These are phyloP conservation scores for Thermochaetoides dissita DNA, from an alignment of 2,329 filamentous ascomycete genomes.

Conservation along the genomic window DNA sequence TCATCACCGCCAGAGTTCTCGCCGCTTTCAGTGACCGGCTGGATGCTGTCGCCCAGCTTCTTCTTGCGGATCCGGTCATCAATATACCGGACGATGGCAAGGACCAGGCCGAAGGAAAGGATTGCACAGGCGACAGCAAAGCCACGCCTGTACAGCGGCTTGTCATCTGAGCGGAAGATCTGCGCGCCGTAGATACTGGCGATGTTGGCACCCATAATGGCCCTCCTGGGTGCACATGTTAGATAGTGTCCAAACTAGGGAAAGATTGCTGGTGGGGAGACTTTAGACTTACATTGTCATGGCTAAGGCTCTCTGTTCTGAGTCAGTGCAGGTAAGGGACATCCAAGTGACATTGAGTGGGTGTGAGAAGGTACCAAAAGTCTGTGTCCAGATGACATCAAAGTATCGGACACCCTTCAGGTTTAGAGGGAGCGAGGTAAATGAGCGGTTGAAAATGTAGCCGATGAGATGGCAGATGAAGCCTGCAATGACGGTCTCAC, in stretches of 20 bases:
- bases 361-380: conserved; percentile 39
- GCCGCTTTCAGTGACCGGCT: too few species aligned
- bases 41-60: too few species aligned
- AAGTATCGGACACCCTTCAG: conserved; percentile 33
- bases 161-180: conserved; percentile 41
- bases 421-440: conserved; percentile 26
- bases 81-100: conserved; percentile 28
- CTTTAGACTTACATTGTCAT: conserved; percentile 35
- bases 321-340: conserved; percentile 40
- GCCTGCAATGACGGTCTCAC: conserved; percentile 37
- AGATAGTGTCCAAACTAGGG: not conserved
- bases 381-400: conserved; percentile 41
- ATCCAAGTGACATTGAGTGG: conserved; percentile 48
- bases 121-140: conserved; percentile 33
- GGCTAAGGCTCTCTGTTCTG: conserved; percentile 42
- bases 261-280: too few species aligned
- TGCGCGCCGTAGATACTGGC: conserved; percentile 48
- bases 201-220: conserved; percentile 49
- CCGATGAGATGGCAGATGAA: conserved; percentile 33
- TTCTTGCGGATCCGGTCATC: conserved; percentile 23
- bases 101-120: conserved; percentile 26
- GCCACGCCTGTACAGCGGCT: conserved; percentile 35
- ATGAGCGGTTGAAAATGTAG: conserved; percentile 39
- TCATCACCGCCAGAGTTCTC: too few species aligned
- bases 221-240: conserved; percentile 17